Evolutionary conservation across 2,329 filamentous ascomycete genomes (phyloP).

Genomic region (Rhinocladiella mackenziei): DNA sequence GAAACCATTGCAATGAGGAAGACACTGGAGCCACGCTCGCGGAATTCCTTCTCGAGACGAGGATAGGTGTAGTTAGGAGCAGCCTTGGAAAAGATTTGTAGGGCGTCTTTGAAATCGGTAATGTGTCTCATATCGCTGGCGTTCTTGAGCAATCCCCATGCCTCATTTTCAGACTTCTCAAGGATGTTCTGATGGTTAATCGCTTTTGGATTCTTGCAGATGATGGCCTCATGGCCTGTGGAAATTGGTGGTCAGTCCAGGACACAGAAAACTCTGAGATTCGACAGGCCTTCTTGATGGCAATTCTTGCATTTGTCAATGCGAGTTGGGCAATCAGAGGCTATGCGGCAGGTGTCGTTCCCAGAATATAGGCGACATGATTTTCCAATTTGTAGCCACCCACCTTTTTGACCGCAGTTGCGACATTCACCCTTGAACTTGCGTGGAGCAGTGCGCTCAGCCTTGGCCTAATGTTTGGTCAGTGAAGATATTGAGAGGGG

Average conservation of each 20-base stretch:
- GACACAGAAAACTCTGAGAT: too few species aligned
- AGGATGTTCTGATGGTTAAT: constrained; percentile 44
- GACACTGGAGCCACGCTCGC: constrained; percentile 45
- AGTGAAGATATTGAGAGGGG: too few species aligned
- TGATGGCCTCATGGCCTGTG: constrained; percentile 43
- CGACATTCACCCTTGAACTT: constrained; percentile 47
- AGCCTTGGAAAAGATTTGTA: constrained; percentile 51
- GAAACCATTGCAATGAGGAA: constrained; percentile 50
- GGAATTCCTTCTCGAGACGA: constrained; percentile 50
- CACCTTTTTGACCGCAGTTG: constrained; percentile 41
- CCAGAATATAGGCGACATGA: too few species aligned
- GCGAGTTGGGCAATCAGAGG: constrained; percentile 43
- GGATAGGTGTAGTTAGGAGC: constrained; percentile 44
- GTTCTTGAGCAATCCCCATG: constrained; percentile 49
- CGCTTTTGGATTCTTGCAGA: constrained; percentile 45
- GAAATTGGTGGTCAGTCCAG: too few species aligned
- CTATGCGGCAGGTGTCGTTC: too few species aligned
- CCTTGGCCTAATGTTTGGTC: constrained; percentile 41
- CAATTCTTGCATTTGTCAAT: constrained; percentile 48
- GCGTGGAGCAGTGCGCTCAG: constrained; percentile 45
- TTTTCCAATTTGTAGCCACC: not conserved
- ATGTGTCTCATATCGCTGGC: constrained; percentile 49
- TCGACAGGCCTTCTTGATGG: constrained; percentile 40
- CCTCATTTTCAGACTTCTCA: constrained; percentile 47
- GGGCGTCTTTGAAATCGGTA: constrained; percentile 48